phyloP scores from a whole-genome alignment of 1,284 basidiomycete genomes.

The Entoloma clypeatum region DNA sequence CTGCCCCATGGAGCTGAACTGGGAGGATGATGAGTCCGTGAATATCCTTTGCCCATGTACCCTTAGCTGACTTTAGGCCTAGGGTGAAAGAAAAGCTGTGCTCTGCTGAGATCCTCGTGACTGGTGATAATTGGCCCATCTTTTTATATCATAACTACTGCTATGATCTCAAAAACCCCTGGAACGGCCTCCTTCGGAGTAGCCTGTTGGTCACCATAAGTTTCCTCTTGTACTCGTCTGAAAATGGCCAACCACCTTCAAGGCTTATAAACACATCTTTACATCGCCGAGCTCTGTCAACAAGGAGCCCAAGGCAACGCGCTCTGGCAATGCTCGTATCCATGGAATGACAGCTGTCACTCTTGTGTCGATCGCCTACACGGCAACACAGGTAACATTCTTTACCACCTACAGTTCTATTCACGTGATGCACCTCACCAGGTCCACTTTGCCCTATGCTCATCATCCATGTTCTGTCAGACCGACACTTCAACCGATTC shows the following conservation, averaged over 20 bases:
- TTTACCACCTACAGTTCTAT: background rate
- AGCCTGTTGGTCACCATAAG: slow-evolving; percentile 3
- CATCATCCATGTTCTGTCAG: slow-evolving; percentile 3
- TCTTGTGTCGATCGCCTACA: slow-evolving; percentile 9
- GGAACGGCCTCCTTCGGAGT: slow-evolving; percentile 9
- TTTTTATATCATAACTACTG: slow-evolving; percentile 5
- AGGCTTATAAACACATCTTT: slow-evolving; percentile 12
- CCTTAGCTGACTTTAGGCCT: background rate
- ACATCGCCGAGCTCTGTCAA: slow-evolving; percentile 6
- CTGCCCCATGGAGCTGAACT: slow-evolving; percentile 14
- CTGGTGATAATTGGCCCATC: slow-evolving; percentile 11
- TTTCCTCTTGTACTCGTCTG: background rate
- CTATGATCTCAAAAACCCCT: slow-evolving; percentile 7
- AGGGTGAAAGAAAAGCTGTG: slow-evolving; percentile 5
- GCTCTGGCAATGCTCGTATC: background rate
- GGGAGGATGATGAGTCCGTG: slow-evolving; percentile 11
- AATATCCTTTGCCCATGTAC: background rate
- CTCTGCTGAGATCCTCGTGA: slow-evolving; percentile 1
- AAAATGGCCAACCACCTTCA: background rate
- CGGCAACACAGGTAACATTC: slow-evolving; percentile 13
- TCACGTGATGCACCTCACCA: background rate
- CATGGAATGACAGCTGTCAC: slow-evolving; percentile 11
- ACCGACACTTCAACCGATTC: slow-evolving; percentile 12
- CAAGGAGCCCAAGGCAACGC: background rate
- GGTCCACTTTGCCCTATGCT: slow-evolving; percentile 11